Base-by-base conservation (phyloP, 2,329 filamentous ascomycete species). In the Davidsoniella eucalypti region DNA sequence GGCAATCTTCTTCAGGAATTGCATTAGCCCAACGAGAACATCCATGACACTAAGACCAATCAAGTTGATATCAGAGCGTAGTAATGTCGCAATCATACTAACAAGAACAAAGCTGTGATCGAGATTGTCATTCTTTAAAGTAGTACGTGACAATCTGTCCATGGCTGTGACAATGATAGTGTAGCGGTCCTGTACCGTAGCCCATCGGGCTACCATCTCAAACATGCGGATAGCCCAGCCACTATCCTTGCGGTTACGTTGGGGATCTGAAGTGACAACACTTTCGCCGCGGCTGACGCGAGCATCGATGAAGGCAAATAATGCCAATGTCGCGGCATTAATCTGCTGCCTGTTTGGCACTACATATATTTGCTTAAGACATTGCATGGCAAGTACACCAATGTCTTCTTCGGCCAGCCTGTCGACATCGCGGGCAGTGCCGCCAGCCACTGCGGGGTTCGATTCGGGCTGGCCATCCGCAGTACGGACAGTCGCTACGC, bases 21-120 rank as follows among this genome's bases (percentile, higher is more conserved):
- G 82, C 55, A 95, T 77, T 12, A 98, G 71, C 1, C 87, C 84
- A 12, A 94, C 71, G 25, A 96, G 69, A 16, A 96, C 81, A 62
- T 98, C 92, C 80, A 96, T 96, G 48, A 96, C 84, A 61, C 88
- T 95, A 43, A 98, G 70, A 1, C 92, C 92, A 54, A 98, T 95
- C 60, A 96, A 73, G 64, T 95, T 96, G 60, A 94, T 80, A 40
- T 90, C 80, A 0, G 90, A 95, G 47, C 83, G 81, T 44, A 98
- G 69, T 8, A 96, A 71, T 55, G 84, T 85, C 54, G 85, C 80
- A 53, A 95, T 78, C 65, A 95, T 79, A 41, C 80, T 80, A 1
- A 84, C 76, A 54, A 94, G 69, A 4, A 82, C 76, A 49, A 87
- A 69, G 58, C 94, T 84, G 50, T 84, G 78, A 42, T 78, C 72